Conservation (phyloP, 305 asterid species). For the Fraxinus angustifolia region DNA sequence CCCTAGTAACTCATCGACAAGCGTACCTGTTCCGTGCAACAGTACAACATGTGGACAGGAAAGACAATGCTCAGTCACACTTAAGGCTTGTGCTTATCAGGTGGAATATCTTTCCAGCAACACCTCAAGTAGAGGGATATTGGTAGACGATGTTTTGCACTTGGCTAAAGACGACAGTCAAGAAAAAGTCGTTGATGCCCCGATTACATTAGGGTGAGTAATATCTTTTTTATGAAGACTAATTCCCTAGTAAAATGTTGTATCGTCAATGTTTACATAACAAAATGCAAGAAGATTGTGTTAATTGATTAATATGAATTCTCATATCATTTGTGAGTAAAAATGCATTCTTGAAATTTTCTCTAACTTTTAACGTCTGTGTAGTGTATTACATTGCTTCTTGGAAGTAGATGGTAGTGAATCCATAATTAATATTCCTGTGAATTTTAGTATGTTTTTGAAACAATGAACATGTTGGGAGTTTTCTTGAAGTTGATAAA, state of each 20-base stretch:
- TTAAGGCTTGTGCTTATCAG: slow-evolving; percentile 70
- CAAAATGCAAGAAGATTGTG: neutral
- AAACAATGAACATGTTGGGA: neutral
- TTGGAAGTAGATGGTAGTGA: neutral
- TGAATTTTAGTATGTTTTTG: neutral
- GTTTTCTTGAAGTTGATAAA: neutral
- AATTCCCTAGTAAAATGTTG: neutral
- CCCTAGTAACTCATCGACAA: slow-evolving; percentile 60
- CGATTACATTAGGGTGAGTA: slow-evolving; percentile 77
- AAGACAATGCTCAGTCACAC: slow-evolving; percentile 40
- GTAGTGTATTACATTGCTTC: neutral
- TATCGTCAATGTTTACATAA: neutral
- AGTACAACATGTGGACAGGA: slow-evolving; percentile 55
- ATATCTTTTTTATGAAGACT: neutral
- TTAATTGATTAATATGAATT: neutral
- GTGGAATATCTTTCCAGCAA: slow-evolving; percentile 64
- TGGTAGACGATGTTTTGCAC: slow-evolving; percentile 77
- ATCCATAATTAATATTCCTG: neutral
- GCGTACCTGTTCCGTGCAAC: slow-evolving; percentile 64
- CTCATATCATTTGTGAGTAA: neutral
- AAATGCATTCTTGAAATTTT: neutral
- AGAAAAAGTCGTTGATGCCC: slow-evolving; percentile 39
- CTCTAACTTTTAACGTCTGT: neutral
- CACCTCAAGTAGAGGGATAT: slow-evolving; percentile 71
- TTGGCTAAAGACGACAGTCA: slow-evolving; percentile 49